Conservation (phyloP, 164 flowering plant species). For the Kingdonia uniflora region DNA sequence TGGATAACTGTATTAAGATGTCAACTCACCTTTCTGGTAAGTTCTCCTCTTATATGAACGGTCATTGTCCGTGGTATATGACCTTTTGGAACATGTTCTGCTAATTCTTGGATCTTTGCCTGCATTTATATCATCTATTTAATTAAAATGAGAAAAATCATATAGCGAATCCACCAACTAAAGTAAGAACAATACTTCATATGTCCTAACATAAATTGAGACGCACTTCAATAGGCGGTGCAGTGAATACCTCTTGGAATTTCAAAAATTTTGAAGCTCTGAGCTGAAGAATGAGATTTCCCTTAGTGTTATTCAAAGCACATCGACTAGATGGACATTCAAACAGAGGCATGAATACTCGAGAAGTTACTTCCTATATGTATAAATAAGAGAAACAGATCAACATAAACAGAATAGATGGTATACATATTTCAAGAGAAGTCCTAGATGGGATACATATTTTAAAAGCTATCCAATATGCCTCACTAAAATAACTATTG, state of each 20-base stretch:
- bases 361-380: slow-evolving; percentile 84
- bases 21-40: slow-evolving; percentile 76
- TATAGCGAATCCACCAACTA: too few relatives aligned
- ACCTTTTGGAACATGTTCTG: slow-evolving; percentile 99
- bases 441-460: too few relatives aligned
- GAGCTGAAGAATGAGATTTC: slow-evolving; percentile 87
- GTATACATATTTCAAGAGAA: too few relatives aligned
- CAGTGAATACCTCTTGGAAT: slow-evolving; percentile 78
- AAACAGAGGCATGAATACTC: slow-evolving; percentile 93
- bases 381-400: not conserved
- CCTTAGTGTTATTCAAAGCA: slow-evolving; percentile 47
- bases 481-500: not conserved
- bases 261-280: slow-evolving; percentile 96
- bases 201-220: too few relatives aligned
- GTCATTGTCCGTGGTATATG: slow-evolving; percentile 96
- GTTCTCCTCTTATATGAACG: slow-evolving; percentile 90
- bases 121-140: slow-evolving; percentile 20
- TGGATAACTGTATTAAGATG: not conserved
- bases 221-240: not conserved
- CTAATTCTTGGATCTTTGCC: slow-evolving; percentile 97
- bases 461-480: too few relatives aligned
- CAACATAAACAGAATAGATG: not conserved
- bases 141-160: not conserved
- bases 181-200: too few relatives aligned
- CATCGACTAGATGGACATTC: slow-evolving; percentile 88